Evolutionary conservation across 2,329 filamentous ascomycete genomes (phyloP).

Genomic region (Ceratocystis colombiana): DNA sequence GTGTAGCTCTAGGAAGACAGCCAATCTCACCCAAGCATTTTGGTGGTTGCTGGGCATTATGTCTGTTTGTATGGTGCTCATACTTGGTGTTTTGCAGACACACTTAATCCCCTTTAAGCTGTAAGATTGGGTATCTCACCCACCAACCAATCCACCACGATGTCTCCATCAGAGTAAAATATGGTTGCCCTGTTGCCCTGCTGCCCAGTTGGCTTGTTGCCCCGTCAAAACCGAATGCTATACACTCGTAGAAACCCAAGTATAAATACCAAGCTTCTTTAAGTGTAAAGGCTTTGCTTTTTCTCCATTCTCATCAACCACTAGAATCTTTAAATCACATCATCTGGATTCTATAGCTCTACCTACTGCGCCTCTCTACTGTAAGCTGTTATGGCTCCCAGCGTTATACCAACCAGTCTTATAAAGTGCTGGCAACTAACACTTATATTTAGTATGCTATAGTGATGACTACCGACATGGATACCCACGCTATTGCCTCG

Average conservation of each 20-base stretch:
- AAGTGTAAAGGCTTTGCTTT: not conserved
- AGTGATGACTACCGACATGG: not conserved
- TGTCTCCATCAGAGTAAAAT: not conserved
- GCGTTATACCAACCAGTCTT: not conserved
- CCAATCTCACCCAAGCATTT: too few relatives aligned
- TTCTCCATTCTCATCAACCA: not conserved
- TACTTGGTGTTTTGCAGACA: not conserved
- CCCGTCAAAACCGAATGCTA: not conserved
- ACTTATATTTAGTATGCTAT: not conserved
- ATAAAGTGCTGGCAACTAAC: not conserved
- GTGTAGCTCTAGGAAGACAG: not conserved
- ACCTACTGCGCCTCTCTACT: not conserved
- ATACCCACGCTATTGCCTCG: not conserved
- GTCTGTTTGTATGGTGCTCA: not conserved
- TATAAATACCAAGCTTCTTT: constrained; percentile 1
- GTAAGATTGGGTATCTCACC: not conserved
- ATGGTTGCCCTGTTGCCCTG: too few relatives aligned
- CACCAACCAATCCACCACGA: not conserved
- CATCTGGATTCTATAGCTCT: too few relatives aligned
- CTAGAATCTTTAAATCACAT: not conserved
- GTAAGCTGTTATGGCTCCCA: not conserved
- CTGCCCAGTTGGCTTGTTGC: not conserved
- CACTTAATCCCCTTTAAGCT: not conserved
- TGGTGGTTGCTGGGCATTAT: not conserved
- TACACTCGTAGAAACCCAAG: not conserved